Evolutionary conservation across 768 basidiomycete species (phyloP), one percentile per base, ranked within the genome.

Genomic region (Agrocybe praecox): DNA sequence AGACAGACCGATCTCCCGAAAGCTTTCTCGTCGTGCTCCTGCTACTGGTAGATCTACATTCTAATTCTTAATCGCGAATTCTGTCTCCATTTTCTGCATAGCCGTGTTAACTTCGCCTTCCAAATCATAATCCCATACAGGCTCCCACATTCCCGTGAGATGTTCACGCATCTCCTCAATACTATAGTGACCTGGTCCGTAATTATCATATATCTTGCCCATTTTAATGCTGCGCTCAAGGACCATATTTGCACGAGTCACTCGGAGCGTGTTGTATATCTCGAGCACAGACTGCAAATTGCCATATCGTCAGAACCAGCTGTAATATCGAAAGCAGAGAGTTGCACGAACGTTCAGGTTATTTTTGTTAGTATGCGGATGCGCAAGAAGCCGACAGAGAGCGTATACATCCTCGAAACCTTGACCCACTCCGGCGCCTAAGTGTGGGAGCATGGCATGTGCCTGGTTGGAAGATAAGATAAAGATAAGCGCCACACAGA

Each of bases 361-460:
- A 8, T 62, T 61, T 15, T 61, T 43, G 17, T 67, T 74, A 1
- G 79, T 77, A 53, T 72, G 62, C 2, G 79, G 73, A 57, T 80
- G 77, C 6, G 65, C 62, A 15, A 86, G 76, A 14, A 86, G 67
- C 11, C 74, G 69, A 36, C 74, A 76, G 4, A 87, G 67, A 5
- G 80, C 64, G 45, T 77, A 76, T 0, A 76, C 79, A 57, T 86
- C 85, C 61, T 86, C 85, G 24, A 86, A 74, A 1, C 82, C 85
- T 68, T 86, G 85, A 8, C 84, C 81, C 8, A 80, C 82, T 1
- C 85, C 85, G 0, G 83, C 76, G 2, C 83, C 84, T 10, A 86
- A 69, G 65, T 86, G 83, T 0, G 86, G 84, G 32, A 77, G 61
- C 84, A 85, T 85, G 0, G 71, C 82, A 61, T 86, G 85, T 9